Percentiles rank a stretch among this genome's conserved stretches.
These are phyloP conservation scores for Salvia splendens DNA, from an alignment of 257 asterid species.

Conservation along the genomic window DNA sequence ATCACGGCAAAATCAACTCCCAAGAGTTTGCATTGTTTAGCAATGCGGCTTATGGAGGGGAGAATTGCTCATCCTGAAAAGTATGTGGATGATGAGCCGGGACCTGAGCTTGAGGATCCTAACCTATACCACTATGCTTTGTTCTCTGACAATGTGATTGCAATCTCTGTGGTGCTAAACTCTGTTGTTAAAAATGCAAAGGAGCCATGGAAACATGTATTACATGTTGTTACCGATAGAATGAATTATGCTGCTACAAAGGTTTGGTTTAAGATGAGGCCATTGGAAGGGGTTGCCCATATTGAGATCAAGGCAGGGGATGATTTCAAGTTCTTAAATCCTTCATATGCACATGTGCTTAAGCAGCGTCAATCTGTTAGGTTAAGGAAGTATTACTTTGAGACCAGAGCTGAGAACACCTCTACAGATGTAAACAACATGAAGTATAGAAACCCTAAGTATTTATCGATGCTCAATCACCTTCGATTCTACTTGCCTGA, in stretches of 20 bases:
- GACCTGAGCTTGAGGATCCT: constrained; percentile 87
- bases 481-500: constrained; percentile 93
- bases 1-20: constrained; percentile 95
- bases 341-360: constrained; percentile 84
- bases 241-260: constrained; percentile 91
- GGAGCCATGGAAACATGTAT: constrained; percentile 95
- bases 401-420: constrained; percentile 76
- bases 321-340: constrained; percentile 60
- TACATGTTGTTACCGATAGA: constrained; percentile 87
- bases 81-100: constrained; percentile 69
- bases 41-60: constrained; percentile 98
- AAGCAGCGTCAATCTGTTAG: constrained; percentile 59
- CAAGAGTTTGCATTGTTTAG: constrained; percentile 96
- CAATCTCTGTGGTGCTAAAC: constrained; percentile 88
- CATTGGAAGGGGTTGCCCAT: constrained; percentile 78
- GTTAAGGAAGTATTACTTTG: constrained; percentile 69
- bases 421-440: constrained; percentile 69
- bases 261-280: constrained; percentile 98
- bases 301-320: constrained; percentile 79
- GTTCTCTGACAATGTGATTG: constrained; percentile 90
- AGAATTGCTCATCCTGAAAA: constrained; percentile 91
- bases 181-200: constrained; percentile 75
- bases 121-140: constrained; percentile 83
- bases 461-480: constrained; percentile 77
- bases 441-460: constrained; percentile 73